Evolutionary conservation across 441 rosid genomes (phyloP), one percentile per base, ranked within the genome.

Genomic region (Gossypium davidsonii): DNA sequence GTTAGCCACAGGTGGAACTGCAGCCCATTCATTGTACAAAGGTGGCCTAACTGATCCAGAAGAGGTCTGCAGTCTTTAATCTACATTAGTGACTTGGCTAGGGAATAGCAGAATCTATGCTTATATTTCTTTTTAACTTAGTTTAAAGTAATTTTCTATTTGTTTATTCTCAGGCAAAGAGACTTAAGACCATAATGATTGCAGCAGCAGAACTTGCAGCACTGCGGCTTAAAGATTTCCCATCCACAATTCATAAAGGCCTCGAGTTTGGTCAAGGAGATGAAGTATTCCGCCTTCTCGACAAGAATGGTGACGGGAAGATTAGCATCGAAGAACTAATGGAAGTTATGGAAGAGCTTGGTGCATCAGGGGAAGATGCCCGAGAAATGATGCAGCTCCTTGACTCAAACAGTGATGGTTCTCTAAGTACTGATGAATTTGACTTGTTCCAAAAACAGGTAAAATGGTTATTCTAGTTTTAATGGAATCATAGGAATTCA

Each of bases 291-390:
- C 82, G 77, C 20, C 91, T 92, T 69, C 81, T 95, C 2, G 98
- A 93, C 86, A 93, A 90, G 87, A 91, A 95, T 46, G 95, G 93
- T 2, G 98, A 95, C 63, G 99, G 98, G n/a, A 85, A 91, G 83
- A 93, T 95, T 74, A 95, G 98, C 83, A 88, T 91, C 55, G 96
- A 93, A 78, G 98, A 95, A 66, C 89, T 95, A 18, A 89, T 84
- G 86, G 97, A 95, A 83, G 95, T 93, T 71, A 95, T 93, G 95
- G 97, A 95, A 85, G 97, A 95, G 90, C 89, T 95, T 15, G 99
- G 97, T 53, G 98, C 97, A 15, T 89, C 98, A 7, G 95, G 88
- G 34, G 93, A 93, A 77, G 97, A 95, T 65, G 98, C 97, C n/a
- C 77, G 73, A 53, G 91, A 93, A 87, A 95, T 93, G 97, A 93